These are phyloP conservation scores for Osmanthus fragrans DNA, from an alignment of 257 asterid genomes.

Conservation along the genomic window DNA sequence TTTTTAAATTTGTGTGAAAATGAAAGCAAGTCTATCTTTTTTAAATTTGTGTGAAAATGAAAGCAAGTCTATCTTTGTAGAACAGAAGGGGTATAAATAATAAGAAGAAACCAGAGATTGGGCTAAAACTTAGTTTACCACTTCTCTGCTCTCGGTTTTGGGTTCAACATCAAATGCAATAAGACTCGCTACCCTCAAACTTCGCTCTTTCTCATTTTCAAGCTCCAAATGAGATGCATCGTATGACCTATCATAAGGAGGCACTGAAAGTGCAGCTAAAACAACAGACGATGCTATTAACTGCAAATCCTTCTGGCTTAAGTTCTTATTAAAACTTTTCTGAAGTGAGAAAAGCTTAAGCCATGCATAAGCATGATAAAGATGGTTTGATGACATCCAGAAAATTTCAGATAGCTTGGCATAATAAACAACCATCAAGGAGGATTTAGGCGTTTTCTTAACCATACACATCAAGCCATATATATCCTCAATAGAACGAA, in stretches of 20 bases:
- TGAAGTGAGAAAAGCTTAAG: constrained; percentile 90
- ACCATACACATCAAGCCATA: constrained; percentile 86
- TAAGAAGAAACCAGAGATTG: constrained; percentile 16
- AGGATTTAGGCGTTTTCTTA: constrained; percentile 80
- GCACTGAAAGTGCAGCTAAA: constrained; percentile 82
- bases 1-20: no score
- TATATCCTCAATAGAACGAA: constrained; percentile 89
- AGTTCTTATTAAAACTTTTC: constrained; percentile 77
- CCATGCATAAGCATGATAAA: constrained; percentile 98
- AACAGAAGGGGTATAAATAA: background rate
- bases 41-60: no score
- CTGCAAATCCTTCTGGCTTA: constrained; percentile 89
- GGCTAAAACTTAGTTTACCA: constrained; percentile 39
- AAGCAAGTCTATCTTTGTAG: no score
- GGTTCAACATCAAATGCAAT: constrained; percentile 76
- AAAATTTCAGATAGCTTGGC: constrained; percentile 87
- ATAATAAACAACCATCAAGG: constrained; percentile 80
- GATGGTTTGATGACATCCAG: constrained; percentile 86
- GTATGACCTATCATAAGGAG: constrained; percentile 65
- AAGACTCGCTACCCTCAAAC: constrained; percentile 60
- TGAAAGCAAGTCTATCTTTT: no score
- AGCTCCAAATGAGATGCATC: constrained; percentile 84
- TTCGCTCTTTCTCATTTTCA: constrained; percentile 81
- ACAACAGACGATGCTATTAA: constrained; percentile 81
- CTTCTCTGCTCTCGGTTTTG: constrained; percentile 63